Evolutionary conservation across 2,329 filamentous ascomycete genomes (phyloP).

Genomic region (Xylariaceae sp.): DNA sequence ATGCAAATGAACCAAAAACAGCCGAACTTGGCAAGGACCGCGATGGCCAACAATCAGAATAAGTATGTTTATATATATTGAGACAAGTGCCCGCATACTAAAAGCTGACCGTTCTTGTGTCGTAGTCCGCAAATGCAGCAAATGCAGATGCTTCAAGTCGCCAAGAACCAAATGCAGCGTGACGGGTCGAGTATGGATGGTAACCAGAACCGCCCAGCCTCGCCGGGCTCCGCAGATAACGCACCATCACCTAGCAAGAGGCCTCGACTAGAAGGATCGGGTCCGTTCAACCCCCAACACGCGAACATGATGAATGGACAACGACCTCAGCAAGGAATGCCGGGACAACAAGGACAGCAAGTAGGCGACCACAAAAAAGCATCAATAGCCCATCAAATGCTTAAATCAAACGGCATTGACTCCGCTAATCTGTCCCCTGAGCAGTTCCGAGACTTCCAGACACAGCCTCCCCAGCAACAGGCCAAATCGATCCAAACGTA

Average conservation of each 20-base stretch:
- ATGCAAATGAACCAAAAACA: slow-evolving; percentile 66
- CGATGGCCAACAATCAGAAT: slow-evolving; percentile 78
- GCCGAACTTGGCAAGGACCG: slow-evolving; percentile 70
- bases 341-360: slow-evolving; percentile 71
- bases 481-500: slow-evolving; percentile 88
- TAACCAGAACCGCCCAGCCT: slow-evolving; percentile 79
- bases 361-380: slow-evolving; percentile 57
- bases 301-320: slow-evolving; percentile 75
- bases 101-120: slow-evolving; percentile 27
- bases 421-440: slow-evolving; percentile 73
- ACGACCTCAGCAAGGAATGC: slow-evolving; percentile 71
- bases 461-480: slow-evolving; percentile 66
- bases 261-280: slow-evolving; percentile 77
- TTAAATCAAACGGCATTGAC: slow-evolving; percentile 75
- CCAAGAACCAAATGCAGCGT: slow-evolving; percentile 83
- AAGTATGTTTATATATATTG: slow-evolving; percentile 57
- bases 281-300: slow-evolving; percentile 74
- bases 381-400: slow-evolving; percentile 61
- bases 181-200: slow-evolving; percentile 88
- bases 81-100: neutral
- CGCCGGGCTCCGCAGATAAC: slow-evolving; percentile 83
- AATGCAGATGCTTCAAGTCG: slow-evolving; percentile 70
- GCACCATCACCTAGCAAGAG: slow-evolving; percentile 92
- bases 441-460: slow-evolving; percentile 72
- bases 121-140: slow-evolving; percentile 72